Evolutionary conservation across 73 alveolate genomes (phyloP).

Genomic region (Uronychia setigera): DNA sequence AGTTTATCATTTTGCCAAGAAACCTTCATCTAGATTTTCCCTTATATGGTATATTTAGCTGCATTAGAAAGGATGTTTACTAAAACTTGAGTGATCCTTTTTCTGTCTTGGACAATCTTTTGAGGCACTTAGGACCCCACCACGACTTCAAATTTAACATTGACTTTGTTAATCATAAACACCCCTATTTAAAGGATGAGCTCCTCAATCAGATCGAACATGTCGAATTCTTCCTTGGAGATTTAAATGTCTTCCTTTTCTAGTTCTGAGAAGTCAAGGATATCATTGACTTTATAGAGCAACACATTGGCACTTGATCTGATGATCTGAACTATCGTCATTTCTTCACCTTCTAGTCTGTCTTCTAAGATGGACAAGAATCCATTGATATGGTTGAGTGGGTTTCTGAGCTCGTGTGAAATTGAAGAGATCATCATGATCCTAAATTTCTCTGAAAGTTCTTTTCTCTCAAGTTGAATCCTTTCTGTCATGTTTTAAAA

Average conservation of each 20-base stretch:
- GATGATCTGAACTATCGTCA: not conserved
- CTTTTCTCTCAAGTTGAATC: not conserved
- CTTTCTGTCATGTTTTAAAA: conserved; percentile 1
- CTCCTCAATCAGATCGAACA: not conserved
- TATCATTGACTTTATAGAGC: conserved; percentile 7
- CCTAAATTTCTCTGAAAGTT: not conserved
- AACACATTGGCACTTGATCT: not conserved
- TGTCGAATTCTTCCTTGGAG: not conserved
- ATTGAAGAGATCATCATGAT: conserved; percentile 16
- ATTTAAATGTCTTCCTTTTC: not conserved
- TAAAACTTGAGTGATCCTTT: not conserved
- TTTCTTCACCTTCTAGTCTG: not conserved
- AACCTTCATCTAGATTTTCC: not conserved
- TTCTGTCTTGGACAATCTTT: not conserved
- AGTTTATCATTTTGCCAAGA: not conserved
- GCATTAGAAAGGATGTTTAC: not conserved
- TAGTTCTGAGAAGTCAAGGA: conserved; percentile 10
- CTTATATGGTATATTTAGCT: not conserved
- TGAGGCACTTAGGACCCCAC: not conserved
- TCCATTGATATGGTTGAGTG: conserved; percentile 14
- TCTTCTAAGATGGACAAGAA: not conserved
- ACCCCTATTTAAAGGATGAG: not conserved
- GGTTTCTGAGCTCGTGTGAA: conserved; percentile 16
- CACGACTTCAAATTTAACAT: not conserved
- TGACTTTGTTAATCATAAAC: not conserved